Conservation (phyloP, 192 early-diverging fungal species). For the Oehlia diaphana region DNA sequence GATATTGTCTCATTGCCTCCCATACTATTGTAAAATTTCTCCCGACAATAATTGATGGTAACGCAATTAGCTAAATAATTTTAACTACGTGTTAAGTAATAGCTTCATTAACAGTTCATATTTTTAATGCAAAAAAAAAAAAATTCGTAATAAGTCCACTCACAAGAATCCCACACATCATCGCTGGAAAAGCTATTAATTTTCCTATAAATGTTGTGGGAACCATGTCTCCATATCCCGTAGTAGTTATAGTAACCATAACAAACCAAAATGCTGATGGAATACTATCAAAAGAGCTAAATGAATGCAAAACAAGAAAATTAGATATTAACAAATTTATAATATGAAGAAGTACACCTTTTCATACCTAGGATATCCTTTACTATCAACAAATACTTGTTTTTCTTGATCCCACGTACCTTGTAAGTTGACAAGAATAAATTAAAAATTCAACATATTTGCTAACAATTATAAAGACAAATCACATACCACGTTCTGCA, state of each 20-base stretch:
- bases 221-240: slow-evolving; percentile 80
- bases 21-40: slow-evolving; percentile 81
- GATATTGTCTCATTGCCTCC: slow-evolving; percentile 65
- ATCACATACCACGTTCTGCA: slow-evolving; percentile 69
- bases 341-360: background rate
- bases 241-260: slow-evolving; percentile 78
- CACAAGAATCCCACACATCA: slow-evolving; percentile 78
- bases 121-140: background rate
- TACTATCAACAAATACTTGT: slow-evolving; percentile 63
- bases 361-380: slow-evolving; percentile 64
- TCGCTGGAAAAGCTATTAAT: slow-evolving; percentile 76
- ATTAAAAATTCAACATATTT: background rate
- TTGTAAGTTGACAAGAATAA: slow-evolving; percentile 16
- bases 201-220: slow-evolving; percentile 80
- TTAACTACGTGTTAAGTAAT: background rate
- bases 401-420: slow-evolving; percentile 66
- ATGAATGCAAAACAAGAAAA: background rate
- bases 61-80: slow-evolving; percentile 61
- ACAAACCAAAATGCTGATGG: slow-evolving; percentile 79
- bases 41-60: slow-evolving; percentile 85
- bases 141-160: background rate
- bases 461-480: background rate
- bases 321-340: background rate
- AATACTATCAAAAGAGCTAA: slow-evolving; percentile 71
- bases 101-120: background rate